phyloP scores from a whole-genome alignment of 2,329 filamentous ascomycete species.

The Cercospora zeae-maydis region DNA sequence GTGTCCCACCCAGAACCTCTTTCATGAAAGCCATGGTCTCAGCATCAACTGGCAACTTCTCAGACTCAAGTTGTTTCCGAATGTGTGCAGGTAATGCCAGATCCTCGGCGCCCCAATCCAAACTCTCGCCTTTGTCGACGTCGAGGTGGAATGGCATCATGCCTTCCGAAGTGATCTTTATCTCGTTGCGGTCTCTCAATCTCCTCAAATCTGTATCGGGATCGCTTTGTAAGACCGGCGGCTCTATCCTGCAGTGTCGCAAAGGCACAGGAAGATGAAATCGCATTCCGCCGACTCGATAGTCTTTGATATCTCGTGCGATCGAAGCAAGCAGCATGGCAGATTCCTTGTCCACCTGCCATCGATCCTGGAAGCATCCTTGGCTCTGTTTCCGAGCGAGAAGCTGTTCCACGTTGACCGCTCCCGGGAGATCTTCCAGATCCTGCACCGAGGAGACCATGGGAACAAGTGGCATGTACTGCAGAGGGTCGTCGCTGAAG shows the following conservation, averaged over 20 bases:
- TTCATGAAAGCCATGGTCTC: conserved; percentile 40
- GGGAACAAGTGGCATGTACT: neutral
- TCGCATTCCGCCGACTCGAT: conserved; percentile 8
- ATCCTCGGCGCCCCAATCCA: conserved; percentile 39
- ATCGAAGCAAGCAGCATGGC: conserved; percentile 26
- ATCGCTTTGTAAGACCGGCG: conserved; percentile 47
- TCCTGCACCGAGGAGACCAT: neutral
- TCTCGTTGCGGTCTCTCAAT: conserved; percentile 35
- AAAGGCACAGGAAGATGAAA: neutral
- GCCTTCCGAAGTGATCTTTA: conserved; percentile 15
- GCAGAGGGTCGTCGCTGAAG: conserved; percentile 7
- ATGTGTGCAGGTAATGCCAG: conserved; percentile 15
- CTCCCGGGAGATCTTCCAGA: conserved; percentile 6
- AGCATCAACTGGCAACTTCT: conserved; percentile 40
- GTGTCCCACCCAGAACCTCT: conserved; percentile 29
- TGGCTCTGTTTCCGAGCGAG: neutral
- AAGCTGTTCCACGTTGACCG: neutral
- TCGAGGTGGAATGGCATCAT: conserved; percentile 37
- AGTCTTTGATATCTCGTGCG: conserved; percentile 8
- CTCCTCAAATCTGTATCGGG: conserved; percentile 44
- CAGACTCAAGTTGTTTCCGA: conserved; percentile 24
- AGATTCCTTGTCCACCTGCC: conserved; percentile 31
- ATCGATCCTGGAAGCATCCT: conserved; percentile 21
- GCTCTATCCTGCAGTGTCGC: conserved; percentile 40
- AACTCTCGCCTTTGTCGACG: conserved; percentile 42